These are phyloP conservation scores for Corchorus olitorius DNA, from an alignment of 345 rosid species.

Conservation along the genomic window DNA sequence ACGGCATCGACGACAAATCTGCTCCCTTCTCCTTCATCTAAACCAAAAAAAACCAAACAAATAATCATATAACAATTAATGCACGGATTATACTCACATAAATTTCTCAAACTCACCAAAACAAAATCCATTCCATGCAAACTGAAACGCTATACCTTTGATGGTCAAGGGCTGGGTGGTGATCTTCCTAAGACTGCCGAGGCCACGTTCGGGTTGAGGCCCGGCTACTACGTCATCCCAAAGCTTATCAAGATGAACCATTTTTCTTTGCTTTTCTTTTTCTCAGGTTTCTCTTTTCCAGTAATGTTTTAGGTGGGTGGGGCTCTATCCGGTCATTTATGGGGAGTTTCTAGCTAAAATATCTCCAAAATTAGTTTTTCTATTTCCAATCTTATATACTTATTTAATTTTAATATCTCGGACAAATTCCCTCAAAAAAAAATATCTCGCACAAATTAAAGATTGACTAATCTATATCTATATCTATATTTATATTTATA, in stretches of 20 bases:
- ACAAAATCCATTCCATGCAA: not conserved
- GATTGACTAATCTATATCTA: too few species aligned
- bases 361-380: slow-evolving; percentile 15
- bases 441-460: not conserved
- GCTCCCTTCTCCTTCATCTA: slow-evolving; percentile 43
- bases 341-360: not conserved
- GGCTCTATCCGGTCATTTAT: slow-evolving; percentile 1
- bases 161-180: slow-evolving; percentile 46
- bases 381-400: slow-evolving; percentile 20
- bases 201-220: slow-evolving; percentile 92
- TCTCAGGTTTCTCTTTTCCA: not conserved
- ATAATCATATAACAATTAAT: not conserved
- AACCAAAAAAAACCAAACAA: not conserved
- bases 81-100: not conserved
- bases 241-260: slow-evolving; percentile 55
- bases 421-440: too few species aligned
- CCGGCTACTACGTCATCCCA: slow-evolving; percentile 95
- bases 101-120: not conserved
- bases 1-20: slow-evolving; percentile 64
- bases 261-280: not conserved
- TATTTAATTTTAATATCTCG: not conserved
- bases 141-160: slow-evolving; percentile 39
- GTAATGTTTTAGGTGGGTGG: not conserved
- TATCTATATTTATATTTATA: too few species aligned
- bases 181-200: slow-evolving; percentile 72